phyloP scores from a whole-genome alignment of 2,329 filamentous ascomycete genomes.

The Fusarium sp. region DNA sequence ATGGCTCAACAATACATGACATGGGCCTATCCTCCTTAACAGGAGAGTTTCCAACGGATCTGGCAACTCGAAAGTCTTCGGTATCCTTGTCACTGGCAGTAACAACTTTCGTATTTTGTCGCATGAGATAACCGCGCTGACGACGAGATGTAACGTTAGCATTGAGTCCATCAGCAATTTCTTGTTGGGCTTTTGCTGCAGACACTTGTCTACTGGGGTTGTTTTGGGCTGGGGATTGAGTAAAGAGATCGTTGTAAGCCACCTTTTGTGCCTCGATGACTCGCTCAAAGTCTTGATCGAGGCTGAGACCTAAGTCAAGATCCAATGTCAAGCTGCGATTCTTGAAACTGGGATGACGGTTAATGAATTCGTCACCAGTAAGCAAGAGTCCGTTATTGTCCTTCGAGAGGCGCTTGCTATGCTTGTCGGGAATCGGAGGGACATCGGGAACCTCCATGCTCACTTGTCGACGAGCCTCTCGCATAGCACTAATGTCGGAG shows the following conservation, averaged over 20 bases:
- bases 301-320: constrained; percentile 82
- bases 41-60: constrained; percentile 73
- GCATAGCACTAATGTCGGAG: constrained; percentile 83
- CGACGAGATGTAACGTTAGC: constrained; percentile 69
- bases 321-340: constrained; percentile 84
- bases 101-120: constrained; percentile 97
- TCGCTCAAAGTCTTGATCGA: constrained; percentile 92
- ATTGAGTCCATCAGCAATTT: constrained; percentile 46
- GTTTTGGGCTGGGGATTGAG: constrained; percentile 33
- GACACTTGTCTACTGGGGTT: constrained; percentile 57
- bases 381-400: constrained; percentile 52
- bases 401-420: constrained; percentile 62
- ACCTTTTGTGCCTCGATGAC: constrained; percentile 99
- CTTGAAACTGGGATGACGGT: constrained; percentile 77
- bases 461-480: constrained; percentile 83
- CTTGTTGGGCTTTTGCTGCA: constrained; percentile 29
- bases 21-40: constrained; percentile 81
- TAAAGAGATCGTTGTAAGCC: constrained; percentile 43
- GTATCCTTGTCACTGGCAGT: constrained; percentile 83
- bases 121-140: constrained; percentile 98
- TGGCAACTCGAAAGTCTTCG: constrained; percentile 62
- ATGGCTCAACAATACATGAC: constrained; percentile 96
- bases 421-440: constrained; percentile 68
- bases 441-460: constrained; percentile 74
- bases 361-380: constrained; percentile 55